These are phyloP conservation scores for Chlamydomonas sp. DNA, from an alignment of 139 green algal genomes.

Conservation along the genomic window DNA sequence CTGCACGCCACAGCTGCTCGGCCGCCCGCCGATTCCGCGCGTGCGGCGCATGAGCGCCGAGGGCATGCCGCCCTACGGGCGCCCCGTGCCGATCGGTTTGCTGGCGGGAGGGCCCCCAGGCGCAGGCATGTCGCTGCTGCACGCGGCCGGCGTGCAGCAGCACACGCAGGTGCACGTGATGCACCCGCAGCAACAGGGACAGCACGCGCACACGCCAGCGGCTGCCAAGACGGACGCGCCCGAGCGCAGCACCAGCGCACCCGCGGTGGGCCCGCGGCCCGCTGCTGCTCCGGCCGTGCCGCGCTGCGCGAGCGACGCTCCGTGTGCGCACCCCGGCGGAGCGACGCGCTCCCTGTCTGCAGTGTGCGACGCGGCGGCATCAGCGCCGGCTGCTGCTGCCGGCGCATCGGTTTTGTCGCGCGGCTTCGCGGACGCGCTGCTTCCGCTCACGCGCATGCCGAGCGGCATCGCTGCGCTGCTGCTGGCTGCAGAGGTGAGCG, in stretches of 20 bases:
- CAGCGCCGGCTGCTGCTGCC: background rate
- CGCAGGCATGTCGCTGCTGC: no score
- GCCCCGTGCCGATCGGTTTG: no score
- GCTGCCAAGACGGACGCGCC: background rate
- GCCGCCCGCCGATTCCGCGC: no score
- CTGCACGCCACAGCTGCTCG: no score
- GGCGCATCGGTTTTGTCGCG: background rate
- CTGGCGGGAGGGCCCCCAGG: no score
- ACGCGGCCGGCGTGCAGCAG: no score
- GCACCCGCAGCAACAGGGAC: no score
- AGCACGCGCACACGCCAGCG: no score
- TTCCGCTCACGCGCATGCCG: background rate
- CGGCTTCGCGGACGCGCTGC: background rate
- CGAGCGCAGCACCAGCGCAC: background rate
- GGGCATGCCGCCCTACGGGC: no score
- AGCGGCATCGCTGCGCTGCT: constrained; percentile 7
- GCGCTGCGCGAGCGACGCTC: background rate
- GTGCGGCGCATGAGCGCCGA: no score
- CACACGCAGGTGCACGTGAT: no score
- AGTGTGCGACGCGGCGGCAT: background rate
- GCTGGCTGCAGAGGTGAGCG: no score
- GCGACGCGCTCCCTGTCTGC: background rate
- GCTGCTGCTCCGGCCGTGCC: background rate
- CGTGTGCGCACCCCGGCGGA: background rate
- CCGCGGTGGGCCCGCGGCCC: background rate